Percentiles rank a stretch among this genome's conserved stretches.
Conservation (phyloP, 345 rosid species). For the Adansonia digitata region DNA sequence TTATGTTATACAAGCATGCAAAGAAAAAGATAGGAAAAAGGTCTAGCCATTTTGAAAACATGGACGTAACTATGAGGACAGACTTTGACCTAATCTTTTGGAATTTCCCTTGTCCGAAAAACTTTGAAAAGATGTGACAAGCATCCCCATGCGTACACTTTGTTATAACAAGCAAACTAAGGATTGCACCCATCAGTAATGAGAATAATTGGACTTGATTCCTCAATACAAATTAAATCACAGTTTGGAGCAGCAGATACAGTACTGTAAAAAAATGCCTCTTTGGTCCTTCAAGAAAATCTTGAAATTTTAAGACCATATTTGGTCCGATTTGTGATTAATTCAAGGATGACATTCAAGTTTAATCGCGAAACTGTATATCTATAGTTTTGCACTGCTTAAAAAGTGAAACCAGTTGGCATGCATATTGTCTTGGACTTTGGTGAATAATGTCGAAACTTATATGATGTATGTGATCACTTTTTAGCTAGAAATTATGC, state of each 20-base stretch:
- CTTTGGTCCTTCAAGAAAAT: not conserved
- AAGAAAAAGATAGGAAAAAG: slow-evolving; percentile 21
- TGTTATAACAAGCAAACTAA: slow-evolving; percentile 31
- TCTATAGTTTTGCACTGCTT: not conserved
- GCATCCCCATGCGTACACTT: slow-evolving; percentile 29
- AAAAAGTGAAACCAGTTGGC: not conserved
- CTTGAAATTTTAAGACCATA: not conserved
- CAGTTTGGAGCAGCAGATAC: not conserved
- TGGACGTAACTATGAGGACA: slow-evolving; percentile 6
- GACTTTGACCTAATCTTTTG: slow-evolving; percentile 45
- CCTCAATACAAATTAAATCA: slow-evolving; percentile 29
- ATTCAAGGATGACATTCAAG: not conserved
- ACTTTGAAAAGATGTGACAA: slow-evolving; percentile 40
- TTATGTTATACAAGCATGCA: slow-evolving; percentile 43
- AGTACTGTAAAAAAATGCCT: not conserved
- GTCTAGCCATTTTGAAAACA: slow-evolving; percentile 28
- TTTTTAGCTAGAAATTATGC: not conserved
- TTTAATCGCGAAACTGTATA: not conserved
- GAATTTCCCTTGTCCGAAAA: slow-evolving; percentile 27
- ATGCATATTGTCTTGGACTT: not conserved
- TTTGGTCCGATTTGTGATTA: slow-evolving; percentile 7
- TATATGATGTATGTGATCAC: not conserved
- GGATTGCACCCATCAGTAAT: slow-evolving; percentile 15
- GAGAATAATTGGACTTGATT: slow-evolving; percentile 40
- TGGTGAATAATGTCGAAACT: not conserved